phyloP scores from a whole-genome alignment of 805 yeast species.

The Cephaloascus albidus region DNA sequence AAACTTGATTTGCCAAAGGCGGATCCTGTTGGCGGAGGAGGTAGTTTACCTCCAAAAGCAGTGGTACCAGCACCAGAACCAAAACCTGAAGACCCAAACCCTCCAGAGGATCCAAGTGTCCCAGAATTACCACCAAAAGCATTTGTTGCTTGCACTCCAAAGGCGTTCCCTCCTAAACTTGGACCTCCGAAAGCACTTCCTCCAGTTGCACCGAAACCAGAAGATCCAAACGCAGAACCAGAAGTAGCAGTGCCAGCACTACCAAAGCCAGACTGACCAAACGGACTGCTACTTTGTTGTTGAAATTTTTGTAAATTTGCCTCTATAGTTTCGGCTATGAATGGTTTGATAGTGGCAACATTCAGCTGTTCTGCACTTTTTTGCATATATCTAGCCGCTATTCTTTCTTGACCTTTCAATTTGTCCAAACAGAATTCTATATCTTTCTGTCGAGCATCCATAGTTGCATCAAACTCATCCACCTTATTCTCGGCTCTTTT shows the following conservation, averaged over 20 bases:
- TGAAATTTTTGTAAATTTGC: constrained; percentile 6
- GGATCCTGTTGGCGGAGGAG: constrained; percentile 3
- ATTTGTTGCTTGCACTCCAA: no score
- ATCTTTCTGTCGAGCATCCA: constrained; percentile 34
- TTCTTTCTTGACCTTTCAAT: constrained; percentile 27
- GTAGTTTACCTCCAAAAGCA: no score
- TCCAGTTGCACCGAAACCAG: constrained; percentile 2
- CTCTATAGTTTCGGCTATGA: constrained; percentile 17
- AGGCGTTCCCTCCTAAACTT: constrained; percentile 6
- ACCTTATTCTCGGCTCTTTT: constrained; percentile 26
- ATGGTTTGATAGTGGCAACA: constrained; percentile 12
- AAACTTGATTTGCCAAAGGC: constrained; percentile 7
- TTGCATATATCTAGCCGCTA: constrained; percentile 53
- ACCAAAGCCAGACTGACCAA: constrained; percentile 8
- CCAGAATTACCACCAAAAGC: no score
- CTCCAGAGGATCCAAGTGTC: constrained; percentile 3
- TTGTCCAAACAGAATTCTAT: constrained; percentile 31
- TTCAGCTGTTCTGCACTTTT: constrained; percentile 21
- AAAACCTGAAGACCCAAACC: not conserved
- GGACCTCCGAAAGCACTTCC: constrained; percentile 3
- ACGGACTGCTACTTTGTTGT: constrained; percentile 1
- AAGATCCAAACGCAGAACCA: constrained; percentile 3
- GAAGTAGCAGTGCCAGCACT: constrained; percentile 1
- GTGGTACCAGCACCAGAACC: constrained; percentile 2
- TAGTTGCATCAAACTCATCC: constrained; percentile 26